These are phyloP conservation scores for Sordaria brevicollis DNA, from an alignment of 495 filamentous ascomycete genomes.

Conservation along the genomic window DNA sequence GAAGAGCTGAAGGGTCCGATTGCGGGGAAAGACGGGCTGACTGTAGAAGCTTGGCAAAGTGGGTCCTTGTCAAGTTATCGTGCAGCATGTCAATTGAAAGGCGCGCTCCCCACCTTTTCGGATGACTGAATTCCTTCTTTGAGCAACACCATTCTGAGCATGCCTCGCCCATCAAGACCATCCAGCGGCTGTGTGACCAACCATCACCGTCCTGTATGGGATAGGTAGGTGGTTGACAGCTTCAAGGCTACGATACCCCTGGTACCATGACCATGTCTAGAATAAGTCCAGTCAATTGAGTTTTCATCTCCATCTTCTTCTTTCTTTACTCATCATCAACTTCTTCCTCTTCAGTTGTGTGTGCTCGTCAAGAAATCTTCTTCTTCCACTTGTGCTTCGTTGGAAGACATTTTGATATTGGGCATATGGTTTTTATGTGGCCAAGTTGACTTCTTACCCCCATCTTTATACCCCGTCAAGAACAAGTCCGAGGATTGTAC, in stretches of 20 bases:
- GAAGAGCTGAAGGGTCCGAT: background rate
- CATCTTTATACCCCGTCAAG: background rate
- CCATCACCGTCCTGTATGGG: background rate
- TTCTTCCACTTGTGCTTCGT: background rate
- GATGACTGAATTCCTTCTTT: background rate
- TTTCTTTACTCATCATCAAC: background rate
- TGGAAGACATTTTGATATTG: background rate
- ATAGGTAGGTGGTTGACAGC: background rate
- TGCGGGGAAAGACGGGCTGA: background rate
- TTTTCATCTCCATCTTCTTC: background rate
- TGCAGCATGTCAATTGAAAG: conserved; percentile 26
- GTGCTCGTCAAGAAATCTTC: background rate
- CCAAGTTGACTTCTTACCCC: background rate
- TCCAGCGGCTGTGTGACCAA: background rate
- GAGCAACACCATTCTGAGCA: background rate
- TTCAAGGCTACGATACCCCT: background rate
- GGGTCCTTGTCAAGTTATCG: background rate
- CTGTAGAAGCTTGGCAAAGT: background rate
- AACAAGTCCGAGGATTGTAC: background rate
- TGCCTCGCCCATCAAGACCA: background rate
- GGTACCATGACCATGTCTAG: background rate
- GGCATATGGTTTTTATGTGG: background rate
- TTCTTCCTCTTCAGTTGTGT: background rate
- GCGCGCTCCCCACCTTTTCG: conserved; percentile 14
- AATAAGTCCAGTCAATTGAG: background rate